phyloP scores from a whole-genome alignment of 1,284 basidiomycete species.

The Cutaneotrichosporon sp. region DNA sequence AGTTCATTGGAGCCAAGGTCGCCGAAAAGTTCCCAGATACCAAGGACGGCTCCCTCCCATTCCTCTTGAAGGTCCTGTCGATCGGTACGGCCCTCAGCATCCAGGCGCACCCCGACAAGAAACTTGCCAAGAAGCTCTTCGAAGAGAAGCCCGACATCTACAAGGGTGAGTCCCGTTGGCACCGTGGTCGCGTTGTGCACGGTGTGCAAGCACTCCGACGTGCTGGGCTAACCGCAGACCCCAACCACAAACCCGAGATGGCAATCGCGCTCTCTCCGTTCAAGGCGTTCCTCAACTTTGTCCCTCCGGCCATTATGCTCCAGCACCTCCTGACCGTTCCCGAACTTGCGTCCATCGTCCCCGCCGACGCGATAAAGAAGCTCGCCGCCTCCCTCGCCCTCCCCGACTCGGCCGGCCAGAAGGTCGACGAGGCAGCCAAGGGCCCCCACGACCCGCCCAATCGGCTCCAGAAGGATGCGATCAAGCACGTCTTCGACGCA shows the following conservation, averaged over 20 bases:
- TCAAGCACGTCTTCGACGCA: constrained; percentile 70
- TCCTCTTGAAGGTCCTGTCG: constrained; percentile 88
- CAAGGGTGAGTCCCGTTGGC: constrained; percentile 78
- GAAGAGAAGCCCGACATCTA: constrained; percentile 74
- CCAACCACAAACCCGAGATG: constrained; percentile 74
- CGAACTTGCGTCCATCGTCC: constrained; percentile 71
- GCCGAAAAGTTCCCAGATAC: constrained; percentile 58
- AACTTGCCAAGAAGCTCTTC: constrained; percentile 72
- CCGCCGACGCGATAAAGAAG: constrained; percentile 49
- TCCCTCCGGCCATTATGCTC: constrained; percentile 57
- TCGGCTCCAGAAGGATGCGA: constrained; percentile 57
- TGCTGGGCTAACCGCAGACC: constrained; percentile 26
- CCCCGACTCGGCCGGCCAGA: constrained; percentile 34
- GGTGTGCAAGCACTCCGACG: too few species aligned
- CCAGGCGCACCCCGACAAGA: constrained; percentile 95
- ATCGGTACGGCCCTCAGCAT: constrained; percentile 94
- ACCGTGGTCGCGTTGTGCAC: too few species aligned
- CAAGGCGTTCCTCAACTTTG: constrained; percentile 60
- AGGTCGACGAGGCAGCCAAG: constrained; percentile 12
- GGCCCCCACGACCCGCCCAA: constrained; percentile 37
- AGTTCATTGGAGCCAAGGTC: constrained; percentile 65
- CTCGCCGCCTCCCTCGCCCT: constrained; percentile 56
- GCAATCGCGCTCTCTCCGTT: constrained; percentile 91
- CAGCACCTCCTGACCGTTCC: constrained; percentile 64
- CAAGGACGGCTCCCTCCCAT: constrained; percentile 71